Evolutionary conservation across 2,329 filamentous ascomycete genomes (phyloP).

Genomic region (Emergomyces pasteurianus): DNA sequence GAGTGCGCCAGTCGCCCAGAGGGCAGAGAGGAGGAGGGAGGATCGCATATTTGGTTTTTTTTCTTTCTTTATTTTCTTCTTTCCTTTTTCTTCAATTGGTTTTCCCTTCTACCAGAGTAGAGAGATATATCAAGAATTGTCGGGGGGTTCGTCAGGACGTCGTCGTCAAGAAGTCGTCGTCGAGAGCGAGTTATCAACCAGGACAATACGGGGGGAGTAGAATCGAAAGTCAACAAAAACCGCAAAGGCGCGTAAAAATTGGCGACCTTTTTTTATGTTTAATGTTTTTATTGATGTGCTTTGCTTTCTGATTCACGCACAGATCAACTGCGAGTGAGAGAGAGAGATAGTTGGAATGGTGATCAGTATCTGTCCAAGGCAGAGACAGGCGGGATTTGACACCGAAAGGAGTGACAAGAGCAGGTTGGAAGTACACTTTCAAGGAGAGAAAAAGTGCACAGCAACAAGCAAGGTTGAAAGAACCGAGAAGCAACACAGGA

Average conservation of each 20-base stretch:
- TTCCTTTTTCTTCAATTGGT: neutral
- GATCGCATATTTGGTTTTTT: slow-evolving; percentile 21
- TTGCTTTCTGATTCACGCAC: slow-evolving; percentile 10
- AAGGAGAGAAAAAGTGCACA: slow-evolving; percentile 15
- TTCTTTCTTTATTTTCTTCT: neutral
- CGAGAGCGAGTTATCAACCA: neutral
- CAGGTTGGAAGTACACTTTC: slow-evolving; percentile 12
- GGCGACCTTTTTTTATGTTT: slow-evolving; percentile 4
- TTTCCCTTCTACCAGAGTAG: neutral
- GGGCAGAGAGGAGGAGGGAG: slow-evolving; percentile 23
- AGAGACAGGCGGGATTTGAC: slow-evolving; percentile 7
- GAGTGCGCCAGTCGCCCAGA: slow-evolving; percentile 24
- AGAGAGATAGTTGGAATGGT: neutral
- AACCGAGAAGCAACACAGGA: neutral
- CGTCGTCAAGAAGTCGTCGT: neutral
- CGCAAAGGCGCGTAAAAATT: neutral
- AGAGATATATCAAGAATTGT: neutral
- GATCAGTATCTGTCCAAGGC: slow-evolving; percentile 27
- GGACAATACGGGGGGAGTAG: neutral
- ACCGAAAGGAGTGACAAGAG: slow-evolving; percentile 10
- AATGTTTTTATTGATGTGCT: neutral
- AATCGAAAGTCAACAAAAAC: neutral
- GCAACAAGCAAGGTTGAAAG: neutral
- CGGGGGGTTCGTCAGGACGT: neutral
- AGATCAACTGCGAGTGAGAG: slow-evolving; percentile 20